Percentiles rank a stretch among this genome's conserved stretches.
Conservation (phyloP, 2,329 filamentous ascomycete species). For the Thelonectria olida region DNA sequence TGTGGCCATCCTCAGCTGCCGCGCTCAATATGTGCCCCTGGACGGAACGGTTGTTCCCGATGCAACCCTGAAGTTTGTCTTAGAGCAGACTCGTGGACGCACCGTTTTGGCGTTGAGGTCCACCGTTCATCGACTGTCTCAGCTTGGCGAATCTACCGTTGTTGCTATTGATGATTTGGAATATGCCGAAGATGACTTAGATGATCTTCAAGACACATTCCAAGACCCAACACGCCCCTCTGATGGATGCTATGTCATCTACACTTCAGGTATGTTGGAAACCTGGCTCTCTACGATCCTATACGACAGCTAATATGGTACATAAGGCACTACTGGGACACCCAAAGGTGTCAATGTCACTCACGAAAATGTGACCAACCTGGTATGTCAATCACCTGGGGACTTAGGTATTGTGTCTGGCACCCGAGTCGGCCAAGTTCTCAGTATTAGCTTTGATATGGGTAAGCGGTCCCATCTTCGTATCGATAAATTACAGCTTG, state of each 20-base stretch:
- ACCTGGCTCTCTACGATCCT: not conserved
- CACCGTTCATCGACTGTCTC: constrained; percentile 41
- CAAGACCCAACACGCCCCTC: constrained; percentile 27
- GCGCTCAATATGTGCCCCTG: constrained; percentile 67
- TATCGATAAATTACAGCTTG: not conserved
- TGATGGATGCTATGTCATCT: constrained; percentile 59
- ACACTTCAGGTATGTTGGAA: constrained; percentile 57
- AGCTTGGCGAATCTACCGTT: constrained; percentile 29
- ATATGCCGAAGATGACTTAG: not conserved
- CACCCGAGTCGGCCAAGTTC: constrained; percentile 61
- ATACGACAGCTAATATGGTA: not conserved
- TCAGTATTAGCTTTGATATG: constrained; percentile 70
- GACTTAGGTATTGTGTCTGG: constrained; percentile 59
- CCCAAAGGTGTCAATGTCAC: constrained; percentile 68
- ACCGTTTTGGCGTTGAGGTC: constrained; percentile 56
- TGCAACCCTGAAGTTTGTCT: constrained; percentile 57
- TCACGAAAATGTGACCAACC: constrained; percentile 64
- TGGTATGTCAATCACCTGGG: constrained; percentile 59
- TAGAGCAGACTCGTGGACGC: constrained; percentile 54
- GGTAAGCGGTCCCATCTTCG: constrained; percentile 49
- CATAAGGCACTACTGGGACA: constrained; percentile 62
- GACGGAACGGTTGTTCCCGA: constrained; percentile 64
- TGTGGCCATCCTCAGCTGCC: constrained; percentile 62
- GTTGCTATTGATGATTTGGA: constrained; percentile 43
- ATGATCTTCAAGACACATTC: not conserved